Percentiles rank a stretch among this genome's conserved stretches.
Evolutionary conservation across 2,329 filamentous ascomycete genomes (phyloP).

Genomic region (Talaromyces sp.): DNA sequence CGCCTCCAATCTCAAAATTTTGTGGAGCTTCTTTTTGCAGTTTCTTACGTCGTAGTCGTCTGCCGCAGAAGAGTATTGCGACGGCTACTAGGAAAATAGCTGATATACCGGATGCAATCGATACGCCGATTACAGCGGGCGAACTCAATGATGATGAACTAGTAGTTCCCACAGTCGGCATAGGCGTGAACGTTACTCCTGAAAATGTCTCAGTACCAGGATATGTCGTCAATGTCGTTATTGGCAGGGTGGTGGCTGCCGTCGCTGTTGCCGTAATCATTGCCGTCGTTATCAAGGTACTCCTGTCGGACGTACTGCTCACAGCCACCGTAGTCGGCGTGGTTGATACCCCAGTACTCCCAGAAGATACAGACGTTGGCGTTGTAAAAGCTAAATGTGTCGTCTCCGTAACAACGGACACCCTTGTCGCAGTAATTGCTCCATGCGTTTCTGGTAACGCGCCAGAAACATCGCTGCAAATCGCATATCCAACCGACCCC

Average conservation of each 20-base stretch:
- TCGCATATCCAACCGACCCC: conserved; percentile 46
- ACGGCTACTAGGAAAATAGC: conserved; percentile 35
- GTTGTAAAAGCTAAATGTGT: conserved; percentile 20
- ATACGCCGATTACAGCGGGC: conserved; percentile 36
- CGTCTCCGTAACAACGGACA: conserved; percentile 15
- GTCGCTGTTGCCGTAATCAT: neutral
- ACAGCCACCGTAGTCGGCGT: neutral
- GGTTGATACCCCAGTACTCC: neutral
- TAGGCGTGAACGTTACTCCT: neutral
- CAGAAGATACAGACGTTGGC: neutral
- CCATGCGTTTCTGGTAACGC: conserved; percentile 35
- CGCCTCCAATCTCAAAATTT: conserved; percentile 39
- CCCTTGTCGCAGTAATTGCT: conserved; percentile 36
- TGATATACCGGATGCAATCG: conserved; percentile 35
- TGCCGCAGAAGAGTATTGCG: conserved; percentile 32
- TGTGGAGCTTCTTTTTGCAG: conserved; percentile 24
- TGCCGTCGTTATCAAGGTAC: neutral
- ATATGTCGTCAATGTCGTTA: neutral
- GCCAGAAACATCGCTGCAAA: conserved; percentile 52
- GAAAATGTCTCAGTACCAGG: neutral
- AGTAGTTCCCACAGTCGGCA: neutral
- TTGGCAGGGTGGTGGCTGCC: neutral
- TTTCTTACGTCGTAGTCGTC: conserved; percentile 28
- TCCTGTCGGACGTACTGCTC: neutral
- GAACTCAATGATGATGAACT: conserved; percentile 25